Evolutionary conservation across 2,329 filamentous ascomycete genomes (phyloP).

Genomic region (Diaporthe ilicicola): DNA sequence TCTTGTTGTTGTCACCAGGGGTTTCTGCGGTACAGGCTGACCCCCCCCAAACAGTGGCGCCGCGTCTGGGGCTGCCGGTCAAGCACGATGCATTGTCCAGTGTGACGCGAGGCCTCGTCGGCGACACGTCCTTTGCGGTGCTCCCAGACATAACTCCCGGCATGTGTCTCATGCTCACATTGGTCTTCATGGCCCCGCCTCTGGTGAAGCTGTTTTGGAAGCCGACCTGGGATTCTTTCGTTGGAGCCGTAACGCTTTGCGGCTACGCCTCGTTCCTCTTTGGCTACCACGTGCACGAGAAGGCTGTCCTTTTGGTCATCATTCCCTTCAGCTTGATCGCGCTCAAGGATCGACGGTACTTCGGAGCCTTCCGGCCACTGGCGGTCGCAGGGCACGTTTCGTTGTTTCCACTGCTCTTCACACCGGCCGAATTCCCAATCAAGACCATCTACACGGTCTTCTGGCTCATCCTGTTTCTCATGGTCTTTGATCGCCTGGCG

Average conservation of each 20-base stretch:
- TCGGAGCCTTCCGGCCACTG: conserved; percentile 89
- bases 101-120: conserved; percentile 91
- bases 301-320: conserved; percentile 92
- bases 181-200: conserved; percentile 82
- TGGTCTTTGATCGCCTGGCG: conserved; percentile 86
- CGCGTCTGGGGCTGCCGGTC: conserved; percentile 78
- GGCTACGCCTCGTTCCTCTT: conserved; percentile 97
- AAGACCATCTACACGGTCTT: conserved; percentile 93
- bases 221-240: conserved; percentile 88
- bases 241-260: conserved; percentile 89
- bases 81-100: conserved; percentile 81
- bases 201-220: conserved; percentile 82
- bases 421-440: conserved; percentile 88
- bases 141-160: conserved; percentile 85
- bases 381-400: conserved; percentile 95
- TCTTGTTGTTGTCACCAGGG: conserved; percentile 30
- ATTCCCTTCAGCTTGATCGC: conserved; percentile 95
- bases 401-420: conserved; percentile 93
- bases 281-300: conserved; percentile 98
- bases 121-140: conserved; percentile 92
- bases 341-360: conserved; percentile 86
- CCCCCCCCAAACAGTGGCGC: conserved; percentile 69
- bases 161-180: conserved; percentile 82
- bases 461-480: conserved; percentile 88
- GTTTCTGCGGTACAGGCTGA: conserved; percentile 40